Base-by-base conservation (phyloP, 208 protist species). In the Acanthamoeba quina region DNA sequence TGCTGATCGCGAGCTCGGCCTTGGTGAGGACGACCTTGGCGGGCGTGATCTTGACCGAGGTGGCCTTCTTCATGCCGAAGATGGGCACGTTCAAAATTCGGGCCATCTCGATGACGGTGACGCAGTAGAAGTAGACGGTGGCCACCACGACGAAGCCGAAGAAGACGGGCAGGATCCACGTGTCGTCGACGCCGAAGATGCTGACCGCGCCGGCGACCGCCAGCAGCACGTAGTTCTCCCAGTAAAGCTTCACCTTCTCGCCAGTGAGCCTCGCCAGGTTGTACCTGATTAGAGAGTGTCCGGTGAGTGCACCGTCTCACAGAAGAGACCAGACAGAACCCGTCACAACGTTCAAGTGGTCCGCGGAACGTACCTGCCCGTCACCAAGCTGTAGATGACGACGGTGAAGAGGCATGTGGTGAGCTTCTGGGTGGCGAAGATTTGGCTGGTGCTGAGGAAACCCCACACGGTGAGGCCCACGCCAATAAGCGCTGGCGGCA, bases 51-150 rank as follows among this genome's bases (percentile, higher is more conserved):
- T 74, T 74, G 66, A n/a, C 66, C 29, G 66, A 9, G 31, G 66
- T 74, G 66, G 34, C 34, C 66, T 74, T 74, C 66, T 74, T 74
- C 66, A 74, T 74, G 66, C 66, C 29, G 26, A 74, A 74, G 66
- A 74, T 74, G 66, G 66, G 66, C 66, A 74, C 66, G 66, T 74
- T 74, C 26, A 74, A 44, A 74, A 74, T 44, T 31, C 66, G 66
- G 66, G 66, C 66, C 66, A 74, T 74, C 31, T 74, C 29, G 66
- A 74, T 41, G 29, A 74, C 66, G 21, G 66, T 74, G 29, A n/a
- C 13, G 29, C 31, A 44, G 66, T 74, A 74, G 66, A 74, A 74
- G 66, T 74, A 74, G 66, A 74, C 24, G 31, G 66, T 74, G 66
- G 66, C 66, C 5, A 74, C 34, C 29, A 44, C 34, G 31, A 74